Evolutionary conservation across 2,329 filamentous ascomycete genomes (phyloP).

Genomic region (Pseudocercospora fijiensis): DNA sequence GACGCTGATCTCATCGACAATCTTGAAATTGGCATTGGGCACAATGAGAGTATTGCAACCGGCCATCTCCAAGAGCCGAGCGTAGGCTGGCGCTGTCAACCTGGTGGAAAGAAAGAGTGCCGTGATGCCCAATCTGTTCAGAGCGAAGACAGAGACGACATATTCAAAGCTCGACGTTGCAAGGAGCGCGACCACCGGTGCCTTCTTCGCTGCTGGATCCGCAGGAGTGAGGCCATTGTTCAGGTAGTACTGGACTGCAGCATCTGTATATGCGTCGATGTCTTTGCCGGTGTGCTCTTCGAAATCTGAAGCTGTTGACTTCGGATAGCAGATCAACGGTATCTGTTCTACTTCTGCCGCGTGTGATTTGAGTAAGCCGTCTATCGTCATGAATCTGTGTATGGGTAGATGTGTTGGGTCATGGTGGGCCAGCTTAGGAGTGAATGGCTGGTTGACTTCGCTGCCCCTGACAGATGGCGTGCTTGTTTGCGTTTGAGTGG

Average conservation of each 20-base stretch:
- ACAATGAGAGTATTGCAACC: conserved; percentile 35
- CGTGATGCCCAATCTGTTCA: conserved; percentile 57
- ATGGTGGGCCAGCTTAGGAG: conserved; percentile 21
- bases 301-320: conserved; percentile 30
- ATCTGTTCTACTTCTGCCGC: conserved; percentile 33
- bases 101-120: conserved; percentile 56
- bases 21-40: conserved; percentile 26
- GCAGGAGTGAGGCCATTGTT: conserved; percentile 31
- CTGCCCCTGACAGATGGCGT: neutral
- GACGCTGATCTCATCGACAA: conserved; percentile 36
- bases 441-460: conserved; percentile 13
- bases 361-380: conserved; percentile 37
- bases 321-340: conserved; percentile 37
- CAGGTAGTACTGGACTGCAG: conserved; percentile 31
- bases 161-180: conserved; percentile 57
- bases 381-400: conserved; percentile 35
- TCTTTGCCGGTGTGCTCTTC: conserved; percentile 34
- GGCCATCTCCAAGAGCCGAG: conserved; percentile 49
- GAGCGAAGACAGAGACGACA: conserved; percentile 54
- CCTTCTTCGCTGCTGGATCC: conserved; percentile 27
- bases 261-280: conserved; percentile 33
- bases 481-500: conserved; percentile 11
- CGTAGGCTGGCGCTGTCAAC: conserved; percentile 53
- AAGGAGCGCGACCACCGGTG: conserved; percentile 51
- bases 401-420: conserved; percentile 30